These are phyloP conservation scores for Podaxis rugospora DNA, from an alignment of 768 basidiomycete species.

Conservation along the genomic window DNA sequence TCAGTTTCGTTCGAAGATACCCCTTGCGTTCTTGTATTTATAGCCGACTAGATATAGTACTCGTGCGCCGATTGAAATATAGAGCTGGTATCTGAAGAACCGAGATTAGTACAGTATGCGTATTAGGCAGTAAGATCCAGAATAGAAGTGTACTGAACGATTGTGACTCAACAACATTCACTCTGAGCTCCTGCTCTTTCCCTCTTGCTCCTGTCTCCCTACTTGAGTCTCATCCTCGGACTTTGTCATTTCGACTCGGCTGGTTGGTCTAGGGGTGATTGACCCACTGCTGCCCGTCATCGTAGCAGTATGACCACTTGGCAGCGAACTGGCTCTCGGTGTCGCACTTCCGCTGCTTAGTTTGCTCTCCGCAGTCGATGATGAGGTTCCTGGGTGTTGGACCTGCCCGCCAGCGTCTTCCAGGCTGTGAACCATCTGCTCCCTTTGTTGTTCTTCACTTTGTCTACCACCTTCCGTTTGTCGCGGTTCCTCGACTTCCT, in stretches of 20 bases:
- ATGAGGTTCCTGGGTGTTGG: not conserved
- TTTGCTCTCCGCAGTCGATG: not conserved
- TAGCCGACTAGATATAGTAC: not conserved
- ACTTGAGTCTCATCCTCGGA: not conserved
- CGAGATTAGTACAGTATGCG: not conserved
- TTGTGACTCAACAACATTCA: not conserved
- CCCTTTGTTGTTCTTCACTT: constrained; percentile 9
- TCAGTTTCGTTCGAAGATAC: too few relatives aligned
- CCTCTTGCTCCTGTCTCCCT: not conserved
- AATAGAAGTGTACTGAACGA: not conserved
- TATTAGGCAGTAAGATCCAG: not conserved
- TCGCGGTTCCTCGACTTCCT: not conserved
- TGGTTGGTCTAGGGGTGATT: not conserved
- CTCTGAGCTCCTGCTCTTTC: not conserved
- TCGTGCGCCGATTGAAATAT: not conserved
- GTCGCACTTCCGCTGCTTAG: not conserved
- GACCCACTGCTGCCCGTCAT: not conserved
- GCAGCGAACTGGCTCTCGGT: not conserved
- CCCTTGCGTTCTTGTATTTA: not conserved
- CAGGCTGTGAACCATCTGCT: constrained; percentile 23
- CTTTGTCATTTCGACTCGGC: not conserved
- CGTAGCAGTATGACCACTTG: not conserved
- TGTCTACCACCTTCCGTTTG: not conserved
- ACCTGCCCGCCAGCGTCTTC: constrained; percentile 18
- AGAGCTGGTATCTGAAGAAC: not conserved